Base-by-base conservation (phyloP, 2,329 filamentous ascomycete genomes). In the Venturia carpophila region DNA sequence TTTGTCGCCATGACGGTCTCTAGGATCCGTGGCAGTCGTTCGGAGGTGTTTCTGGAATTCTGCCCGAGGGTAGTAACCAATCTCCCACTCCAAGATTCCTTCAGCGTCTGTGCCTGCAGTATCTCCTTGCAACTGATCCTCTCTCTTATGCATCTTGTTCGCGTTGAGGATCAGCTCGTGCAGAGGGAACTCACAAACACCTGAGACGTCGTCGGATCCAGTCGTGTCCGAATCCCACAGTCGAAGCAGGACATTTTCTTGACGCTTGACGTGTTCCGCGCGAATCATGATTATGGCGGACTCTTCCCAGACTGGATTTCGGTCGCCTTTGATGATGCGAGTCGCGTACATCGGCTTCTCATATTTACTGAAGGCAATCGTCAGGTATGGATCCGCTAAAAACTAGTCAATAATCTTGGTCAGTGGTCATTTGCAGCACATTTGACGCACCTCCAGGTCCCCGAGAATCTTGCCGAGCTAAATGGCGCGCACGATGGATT, bases 221-320 rank as follows among this genome's bases (percentile, higher is more conserved):
- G 52, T 58, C 3, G 52, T 58, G 13, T 58, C 52, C 9, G 52
- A 58, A n/a, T 58, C 52, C 52, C 52, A 58, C 5, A 58, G 30
- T 17, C 52, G 52, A 58, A 58, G 52, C 15, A 58, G 21, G 27
- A 58, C 52, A 39, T 58, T 58, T n/a, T 58, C 52, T 24, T 58
- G 52, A 15, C 52, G 52, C 52, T 58, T 58, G 21, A 58, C 52
- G 27, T 58, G 52, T 58, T 58, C 52, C 11, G 52, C 52, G 13
- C 52, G 52, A 11, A 58, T 58, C 52, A 58, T 58, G 27, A 58
- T 58, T 15, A 58, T 58, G 13, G 52, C 52, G 19, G 52, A 58
- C 30, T 58, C 52, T 24, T 58, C 52, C 52, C 52, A 58, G 30
- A 58, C 52, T 37, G 52, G 52, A 58, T 58, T 58, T 58, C 27